A percentile compares a stretch with the other conserved stretches of the same genome.
These are phyloP conservation scores for Niveomyces coronatus DNA, from an alignment of 2,329 filamentous ascomycete species.

Conservation along the genomic window DNA sequence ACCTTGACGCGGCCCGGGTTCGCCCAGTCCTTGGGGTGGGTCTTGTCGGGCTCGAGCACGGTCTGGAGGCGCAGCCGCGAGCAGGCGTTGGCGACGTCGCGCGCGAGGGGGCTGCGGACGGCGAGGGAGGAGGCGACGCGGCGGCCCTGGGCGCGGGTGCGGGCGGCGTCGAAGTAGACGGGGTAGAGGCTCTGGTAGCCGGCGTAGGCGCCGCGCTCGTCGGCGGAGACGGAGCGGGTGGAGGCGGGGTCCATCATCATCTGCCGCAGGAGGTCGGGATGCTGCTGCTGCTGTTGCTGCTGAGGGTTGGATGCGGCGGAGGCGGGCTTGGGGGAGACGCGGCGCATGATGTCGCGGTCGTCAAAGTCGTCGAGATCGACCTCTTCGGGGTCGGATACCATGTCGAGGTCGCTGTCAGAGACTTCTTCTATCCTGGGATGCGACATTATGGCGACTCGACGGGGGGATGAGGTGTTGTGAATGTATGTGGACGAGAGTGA, in stretches of 20 bases:
- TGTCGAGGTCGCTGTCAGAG: constrained; percentile 62
- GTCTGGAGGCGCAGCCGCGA: constrained; percentile 58
- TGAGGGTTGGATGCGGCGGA: constrained; percentile 15
- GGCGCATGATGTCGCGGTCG: constrained; percentile 46
- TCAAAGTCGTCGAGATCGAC: constrained; percentile 62
- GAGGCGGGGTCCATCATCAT: constrained; percentile 14
- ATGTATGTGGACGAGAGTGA: background rate
- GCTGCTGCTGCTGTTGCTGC: constrained; percentile 16
- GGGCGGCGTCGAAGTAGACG: constrained; percentile 78
- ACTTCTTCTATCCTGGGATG: constrained; percentile 89
- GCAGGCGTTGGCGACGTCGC: constrained; percentile 82
- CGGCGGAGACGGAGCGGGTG: constrained; percentile 21
- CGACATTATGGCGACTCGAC: constrained; percentile 49
- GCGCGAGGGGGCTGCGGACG: constrained; percentile 75
- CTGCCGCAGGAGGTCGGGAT: constrained; percentile 20
- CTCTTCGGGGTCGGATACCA: constrained; percentile 71
- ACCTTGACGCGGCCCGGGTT: constrained; percentile 89
- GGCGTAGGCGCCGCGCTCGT: constrained; percentile 51
- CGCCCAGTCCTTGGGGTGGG: constrained; percentile 93
- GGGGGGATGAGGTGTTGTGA: background rate
- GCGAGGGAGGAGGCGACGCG: constrained; percentile 65
- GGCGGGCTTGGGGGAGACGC: constrained; percentile 25
- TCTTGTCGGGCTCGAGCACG: constrained; percentile 83
- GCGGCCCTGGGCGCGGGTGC: constrained; percentile 68
- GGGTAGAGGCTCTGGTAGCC: constrained; percentile 87